Conservation (phyloP, 768 basidiomycete species). For the Hysterangium stoloniferum region DNA sequence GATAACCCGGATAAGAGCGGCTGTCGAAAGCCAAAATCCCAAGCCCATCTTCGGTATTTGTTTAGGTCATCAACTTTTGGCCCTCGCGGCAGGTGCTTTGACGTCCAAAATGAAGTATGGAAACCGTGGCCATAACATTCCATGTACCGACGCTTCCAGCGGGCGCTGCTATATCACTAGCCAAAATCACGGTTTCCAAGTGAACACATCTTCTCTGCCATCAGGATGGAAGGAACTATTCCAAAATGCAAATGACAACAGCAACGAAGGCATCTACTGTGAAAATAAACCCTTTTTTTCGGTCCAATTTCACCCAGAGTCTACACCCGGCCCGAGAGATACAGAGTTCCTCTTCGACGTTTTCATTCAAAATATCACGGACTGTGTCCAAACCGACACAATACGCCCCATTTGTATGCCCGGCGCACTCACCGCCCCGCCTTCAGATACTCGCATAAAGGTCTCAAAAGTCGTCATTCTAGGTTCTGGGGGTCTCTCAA, state of each 20-base stretch:
- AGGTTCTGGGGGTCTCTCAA: conserved; percentile 94
- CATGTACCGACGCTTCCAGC: conserved; percentile 88
- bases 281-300: conserved; percentile 94
- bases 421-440: conserved; percentile 44
- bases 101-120: conserved; percentile 99
- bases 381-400: conserved; percentile 53
- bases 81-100: conserved; percentile 85
- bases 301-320: conserved; percentile 98
- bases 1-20: conserved; percentile 55
- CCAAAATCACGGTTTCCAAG: conserved; percentile 98
- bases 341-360: conserved; percentile 99
- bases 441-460: conserved; percentile 55
- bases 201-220: conserved; percentile 73
- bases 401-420: conserved; percentile 60
- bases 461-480: conserved; percentile 94
- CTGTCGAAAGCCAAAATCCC: conserved; percentile 58
- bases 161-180: conserved; percentile 98
- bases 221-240: conserved; percentile 90
- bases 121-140: conserved; percentile 98
- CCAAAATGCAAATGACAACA: conserved; percentile 92
- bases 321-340: conserved; percentile 92
- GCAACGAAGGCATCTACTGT: conserved; percentile 96
- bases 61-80: conserved; percentile 94
- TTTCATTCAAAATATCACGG: conserved; percentile 82
- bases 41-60: conserved; percentile 97